A percentile compares a stretch with the other conserved stretches of the same genome.
phyloP scores from a whole-genome alignment of 2,329 filamentous ascomycete genomes.

The Ceratocystis colombiana region DNA sequence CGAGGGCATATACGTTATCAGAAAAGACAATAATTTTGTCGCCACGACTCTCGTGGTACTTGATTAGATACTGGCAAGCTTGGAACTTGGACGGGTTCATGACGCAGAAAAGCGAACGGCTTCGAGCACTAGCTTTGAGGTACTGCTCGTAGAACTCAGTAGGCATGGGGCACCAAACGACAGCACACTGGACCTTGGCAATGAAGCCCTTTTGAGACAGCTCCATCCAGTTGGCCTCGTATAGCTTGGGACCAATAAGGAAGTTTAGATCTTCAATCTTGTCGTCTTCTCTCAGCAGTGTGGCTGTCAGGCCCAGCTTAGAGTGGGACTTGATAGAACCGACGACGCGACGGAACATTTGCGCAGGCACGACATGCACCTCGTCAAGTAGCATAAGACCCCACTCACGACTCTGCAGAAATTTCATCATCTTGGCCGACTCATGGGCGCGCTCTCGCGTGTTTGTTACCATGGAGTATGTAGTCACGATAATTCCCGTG shows the following conservation, averaged over 20 bases:
- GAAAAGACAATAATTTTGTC: slow-evolving; percentile 99
- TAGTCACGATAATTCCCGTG: slow-evolving; percentile 93
- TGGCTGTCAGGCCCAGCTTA: slow-evolving; percentile 89
- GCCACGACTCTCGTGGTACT: slow-evolving; percentile 87
- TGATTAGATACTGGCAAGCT: slow-evolving; percentile 93
- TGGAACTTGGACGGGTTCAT: slow-evolving; percentile 99
- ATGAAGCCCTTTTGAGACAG: slow-evolving; percentile 94
- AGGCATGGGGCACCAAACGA: slow-evolving; percentile 99
- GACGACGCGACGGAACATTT: slow-evolving; percentile 91
- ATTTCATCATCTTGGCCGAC: slow-evolving; percentile 95
- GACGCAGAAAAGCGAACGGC: slow-evolving; percentile 59
- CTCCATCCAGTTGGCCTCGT: slow-evolving; percentile 99
- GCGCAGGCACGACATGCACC: slow-evolving; percentile 93
- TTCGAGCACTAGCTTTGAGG: slow-evolving; percentile 52
- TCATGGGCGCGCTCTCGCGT: slow-evolving; percentile 80
- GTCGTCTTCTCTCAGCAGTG: slow-evolving; percentile 88
- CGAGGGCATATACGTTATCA: slow-evolving; percentile 88
- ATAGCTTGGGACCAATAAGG: slow-evolving; percentile 90
- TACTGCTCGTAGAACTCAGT: slow-evolving; percentile 97
- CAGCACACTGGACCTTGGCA: slow-evolving; percentile 90
- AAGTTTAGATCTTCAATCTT: slow-evolving; percentile 98
- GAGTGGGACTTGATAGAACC: slow-evolving; percentile 88
- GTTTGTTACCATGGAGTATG: slow-evolving; percentile 98
- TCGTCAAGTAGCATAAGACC: slow-evolving; percentile 95
- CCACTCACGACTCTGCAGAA: slow-evolving; percentile 83